Evolutionary conservation across 306 rosid species (phyloP).

Genomic region (Cucurbita maxima): DNA sequence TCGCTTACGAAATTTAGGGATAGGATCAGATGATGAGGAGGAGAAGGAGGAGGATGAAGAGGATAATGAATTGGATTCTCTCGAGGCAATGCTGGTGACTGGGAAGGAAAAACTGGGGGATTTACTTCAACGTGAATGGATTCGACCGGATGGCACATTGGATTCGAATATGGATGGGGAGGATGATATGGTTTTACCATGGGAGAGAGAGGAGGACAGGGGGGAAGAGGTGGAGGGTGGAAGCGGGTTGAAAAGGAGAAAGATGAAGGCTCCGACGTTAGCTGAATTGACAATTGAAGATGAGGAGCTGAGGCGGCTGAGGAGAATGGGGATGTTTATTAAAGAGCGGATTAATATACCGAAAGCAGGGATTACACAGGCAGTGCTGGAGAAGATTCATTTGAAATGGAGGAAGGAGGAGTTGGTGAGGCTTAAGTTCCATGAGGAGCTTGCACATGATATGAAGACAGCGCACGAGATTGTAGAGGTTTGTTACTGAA

Average conservation of each 20-base stretch:
- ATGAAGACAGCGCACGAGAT: constrained; percentile 83
- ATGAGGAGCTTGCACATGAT: constrained; percentile 64
- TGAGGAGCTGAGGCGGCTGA: constrained; percentile 56
- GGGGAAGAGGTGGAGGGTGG: constrained; percentile 29
- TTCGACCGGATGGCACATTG: constrained; percentile 46
- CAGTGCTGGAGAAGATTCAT: constrained; percentile 68
- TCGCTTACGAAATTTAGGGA: constrained; percentile 55
- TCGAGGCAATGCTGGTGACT: constrained; percentile 23
- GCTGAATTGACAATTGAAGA: constrained; percentile 85
- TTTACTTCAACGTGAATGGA: constrained; percentile 64
- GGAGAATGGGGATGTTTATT: constrained; percentile 43
- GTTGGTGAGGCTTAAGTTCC: constrained; percentile 79
- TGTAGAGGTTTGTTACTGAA: constrained; percentile 47
- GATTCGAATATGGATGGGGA: constrained; percentile 20
- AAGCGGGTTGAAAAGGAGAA: constrained; percentile 28
- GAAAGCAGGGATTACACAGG: constrained; percentile 64
- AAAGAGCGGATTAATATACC: constrained; percentile 63
- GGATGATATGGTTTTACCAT: constrained; percentile 38
- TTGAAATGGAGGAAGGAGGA: constrained; percentile 64
- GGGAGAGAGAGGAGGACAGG: constrained; percentile 45
- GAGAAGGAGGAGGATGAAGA: constrained; percentile 18
- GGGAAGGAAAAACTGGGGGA: constrained; percentile 77
- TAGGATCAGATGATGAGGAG: constrained; percentile 40
- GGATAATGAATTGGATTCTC: constrained; percentile 14
- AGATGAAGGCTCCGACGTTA: constrained; percentile 37